A percentile compares a stretch with the other conserved stretches of the same genome.
Evolutionary conservation across 1,284 basidiomycete genomes (phyloP).

Genomic region (Prillingera fragicola): DNA sequence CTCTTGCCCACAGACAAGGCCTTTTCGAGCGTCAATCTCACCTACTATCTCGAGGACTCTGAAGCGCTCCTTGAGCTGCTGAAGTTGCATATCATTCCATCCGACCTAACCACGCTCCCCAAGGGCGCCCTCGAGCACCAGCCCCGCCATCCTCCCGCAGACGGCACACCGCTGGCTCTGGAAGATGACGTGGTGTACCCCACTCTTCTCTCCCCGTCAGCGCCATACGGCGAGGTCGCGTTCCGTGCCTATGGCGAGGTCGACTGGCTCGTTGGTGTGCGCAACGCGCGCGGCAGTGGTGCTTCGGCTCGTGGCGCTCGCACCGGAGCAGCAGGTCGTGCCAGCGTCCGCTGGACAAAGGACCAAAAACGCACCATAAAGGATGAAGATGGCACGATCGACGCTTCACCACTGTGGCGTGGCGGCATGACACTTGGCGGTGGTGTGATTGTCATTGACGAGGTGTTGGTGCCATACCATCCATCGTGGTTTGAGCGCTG

Average conservation of each 20-base stretch:
- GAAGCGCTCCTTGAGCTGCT: conserved; percentile 64
- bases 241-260: conserved; percentile 57
- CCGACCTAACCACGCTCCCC: conserved; percentile 6
- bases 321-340: conserved; percentile 73
- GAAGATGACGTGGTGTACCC: conserved; percentile 65
- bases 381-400: conserved; percentile 14
- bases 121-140: conserved; percentile 3
- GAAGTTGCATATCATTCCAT: conserved; percentile 80
- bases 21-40: conserved; percentile 83
- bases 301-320: conserved; percentile 69
- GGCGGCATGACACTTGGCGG: conserved; percentile 54
- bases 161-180: conserved; percentile 61
- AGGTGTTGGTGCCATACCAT: conserved; percentile 74
- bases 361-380: too few species aligned
- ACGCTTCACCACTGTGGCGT: conserved; percentile 25
- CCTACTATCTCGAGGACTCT: conserved; percentile 62
- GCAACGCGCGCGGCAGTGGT: conserved; percentile 69
- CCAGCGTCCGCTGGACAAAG: conserved; percentile 53
- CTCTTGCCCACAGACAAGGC: conserved; percentile 88
- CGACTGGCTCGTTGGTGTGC: conserved; percentile 77
- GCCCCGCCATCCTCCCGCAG: conserved; percentile 16
- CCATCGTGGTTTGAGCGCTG: conserved; percentile 69
- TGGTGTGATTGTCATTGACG: conserved; percentile 83
- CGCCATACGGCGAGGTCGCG: conserved; percentile 71
- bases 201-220: conserved; percentile 61